phyloP scores from a whole-genome alignment of 371 early-diverging fungal species.

The Umbelopsis sp. region DNA sequence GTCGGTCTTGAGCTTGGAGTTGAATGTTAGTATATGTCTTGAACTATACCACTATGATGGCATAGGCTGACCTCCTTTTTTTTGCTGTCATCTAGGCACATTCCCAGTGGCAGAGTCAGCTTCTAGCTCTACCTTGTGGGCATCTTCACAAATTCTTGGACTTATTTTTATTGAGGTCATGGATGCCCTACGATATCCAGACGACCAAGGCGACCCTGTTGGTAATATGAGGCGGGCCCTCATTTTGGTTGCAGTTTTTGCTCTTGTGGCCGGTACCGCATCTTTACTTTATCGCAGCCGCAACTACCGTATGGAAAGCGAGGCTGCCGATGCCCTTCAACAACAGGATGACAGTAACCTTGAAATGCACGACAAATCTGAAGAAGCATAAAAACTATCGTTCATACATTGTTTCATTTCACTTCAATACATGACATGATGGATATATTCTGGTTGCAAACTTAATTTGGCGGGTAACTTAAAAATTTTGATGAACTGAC shows the following conservation, averaged over 20 bases:
- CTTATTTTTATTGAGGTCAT: slow-evolving; percentile 39
- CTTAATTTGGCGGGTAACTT: neutral
- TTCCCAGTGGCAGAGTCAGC: slow-evolving; percentile 47
- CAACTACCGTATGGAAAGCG: slow-evolving; percentile 14
- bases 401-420: neutral
- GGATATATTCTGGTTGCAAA: neutral
- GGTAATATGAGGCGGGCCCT: slow-evolving; percentile 37
- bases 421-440: neutral
- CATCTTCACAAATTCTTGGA: slow-evolving; percentile 36
- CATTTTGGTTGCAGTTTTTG: slow-evolving; percentile 34
- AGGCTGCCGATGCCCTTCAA: neutral
- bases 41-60: neutral
- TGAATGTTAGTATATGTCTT: slow-evolving; percentile 33
- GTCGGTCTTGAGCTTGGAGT: slow-evolving; percentile 47
- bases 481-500: neutral
- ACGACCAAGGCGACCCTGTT: slow-evolving; percentile 31
- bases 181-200: slow-evolving; percentile 43
- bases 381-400: neutral
- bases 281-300: neutral
- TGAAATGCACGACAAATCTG: neutral
- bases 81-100: slow-evolving; percentile 27
- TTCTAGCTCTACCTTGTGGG: slow-evolving; percentile 47
- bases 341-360: neutral
- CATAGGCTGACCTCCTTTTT: neutral
- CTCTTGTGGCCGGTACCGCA: slow-evolving; percentile 22